Evolutionary conservation across 768 basidiomycete species (phyloP).

Genomic region (Agaricus subrufescens): DNA sequence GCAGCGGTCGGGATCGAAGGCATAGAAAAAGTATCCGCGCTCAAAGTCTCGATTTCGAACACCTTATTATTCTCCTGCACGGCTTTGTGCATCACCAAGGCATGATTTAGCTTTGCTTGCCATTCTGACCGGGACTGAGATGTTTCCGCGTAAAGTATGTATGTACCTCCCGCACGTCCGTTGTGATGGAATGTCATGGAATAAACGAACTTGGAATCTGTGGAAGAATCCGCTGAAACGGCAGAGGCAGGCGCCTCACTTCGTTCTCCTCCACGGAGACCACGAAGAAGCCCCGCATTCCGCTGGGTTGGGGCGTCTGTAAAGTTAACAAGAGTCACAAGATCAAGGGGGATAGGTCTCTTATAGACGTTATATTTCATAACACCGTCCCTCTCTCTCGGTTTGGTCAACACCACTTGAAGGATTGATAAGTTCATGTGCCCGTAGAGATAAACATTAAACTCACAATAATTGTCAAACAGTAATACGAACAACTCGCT

Average conservation of each 20-base stretch:
- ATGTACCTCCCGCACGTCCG: slow-evolving; percentile 79
- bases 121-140: slow-evolving; percentile 71
- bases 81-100: slow-evolving; percentile 76
- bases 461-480: slow-evolving; percentile 91
- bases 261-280: slow-evolving; percentile 44
- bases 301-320: slow-evolving; percentile 71
- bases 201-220: slow-evolving; percentile 69
- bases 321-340: slow-evolving; percentile 80
- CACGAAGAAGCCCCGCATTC: slow-evolving; percentile 57
- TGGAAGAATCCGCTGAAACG: slow-evolving; percentile 6
- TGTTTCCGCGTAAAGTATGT: slow-evolving; percentile 81
- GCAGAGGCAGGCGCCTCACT: slow-evolving; percentile 12
- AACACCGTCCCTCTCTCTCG: slow-evolving; percentile 48
- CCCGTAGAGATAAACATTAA: background rate
- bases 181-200: slow-evolving; percentile 88
- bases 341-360: slow-evolving; percentile 86
- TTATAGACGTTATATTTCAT: slow-evolving; percentile 77
- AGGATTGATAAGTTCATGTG: slow-evolving; percentile 5
- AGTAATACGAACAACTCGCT: slow-evolving; percentile 82
- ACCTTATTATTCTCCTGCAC: slow-evolving; percentile 93
- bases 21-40: slow-evolving; percentile 80
- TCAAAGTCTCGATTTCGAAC: slow-evolving; percentile 90
- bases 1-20: slow-evolving; percentile 52
- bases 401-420: slow-evolving; percentile 80
- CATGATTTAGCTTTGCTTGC: slow-evolving; percentile 90